Evolutionary conservation across 1,284 basidiomycete species (phyloP).

Genomic region (Marasmius tenuissimus): DNA sequence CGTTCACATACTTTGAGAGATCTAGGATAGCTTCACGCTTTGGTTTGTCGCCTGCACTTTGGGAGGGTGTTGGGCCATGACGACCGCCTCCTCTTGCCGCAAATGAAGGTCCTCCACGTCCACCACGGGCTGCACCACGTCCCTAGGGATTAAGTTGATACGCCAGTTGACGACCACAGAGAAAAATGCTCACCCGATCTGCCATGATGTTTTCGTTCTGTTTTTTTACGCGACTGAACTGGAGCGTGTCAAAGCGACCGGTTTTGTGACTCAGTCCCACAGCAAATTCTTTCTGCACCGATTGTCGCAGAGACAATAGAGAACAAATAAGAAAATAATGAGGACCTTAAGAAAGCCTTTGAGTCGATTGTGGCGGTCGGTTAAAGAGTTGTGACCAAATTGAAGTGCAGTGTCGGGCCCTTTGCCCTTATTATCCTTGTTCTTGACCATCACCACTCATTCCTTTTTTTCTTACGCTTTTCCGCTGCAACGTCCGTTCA

Average conservation of each 20-base stretch:
- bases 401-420: slow-evolving; percentile 4
- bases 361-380: neutral
- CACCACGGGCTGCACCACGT: slow-evolving; percentile 53
- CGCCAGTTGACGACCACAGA: slow-evolving; percentile 19
- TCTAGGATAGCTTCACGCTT: slow-evolving; percentile 96
- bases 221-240: slow-evolving; percentile 12
- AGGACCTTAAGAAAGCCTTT: neutral
- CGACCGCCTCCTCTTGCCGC: slow-evolving; percentile 36
- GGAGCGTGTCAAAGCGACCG: slow-evolving; percentile 1
- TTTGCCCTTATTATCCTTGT: slow-evolving; percentile 7
- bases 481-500: slow-evolving; percentile 12
- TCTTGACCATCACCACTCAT: slow-evolving; percentile 12
- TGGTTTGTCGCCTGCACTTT: slow-evolving; percentile 76
- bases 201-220: slow-evolving; percentile 36
- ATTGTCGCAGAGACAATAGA: neutral
- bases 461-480: slow-evolving; percentile 7
- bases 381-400: slow-evolving; percentile 1
- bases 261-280: neutral
- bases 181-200: slow-evolving; percentile 52
- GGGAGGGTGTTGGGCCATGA: slow-evolving; percentile 39
- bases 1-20: slow-evolving; percentile 91
- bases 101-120: slow-evolving; percentile 29
- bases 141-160: slow-evolving; percentile 43
- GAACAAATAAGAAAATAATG: neutral
- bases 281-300: neutral